Evolutionary conservation across 2,329 filamentous ascomycete genomes (phyloP).

Genomic region (Xylariaceae sp.): DNA sequence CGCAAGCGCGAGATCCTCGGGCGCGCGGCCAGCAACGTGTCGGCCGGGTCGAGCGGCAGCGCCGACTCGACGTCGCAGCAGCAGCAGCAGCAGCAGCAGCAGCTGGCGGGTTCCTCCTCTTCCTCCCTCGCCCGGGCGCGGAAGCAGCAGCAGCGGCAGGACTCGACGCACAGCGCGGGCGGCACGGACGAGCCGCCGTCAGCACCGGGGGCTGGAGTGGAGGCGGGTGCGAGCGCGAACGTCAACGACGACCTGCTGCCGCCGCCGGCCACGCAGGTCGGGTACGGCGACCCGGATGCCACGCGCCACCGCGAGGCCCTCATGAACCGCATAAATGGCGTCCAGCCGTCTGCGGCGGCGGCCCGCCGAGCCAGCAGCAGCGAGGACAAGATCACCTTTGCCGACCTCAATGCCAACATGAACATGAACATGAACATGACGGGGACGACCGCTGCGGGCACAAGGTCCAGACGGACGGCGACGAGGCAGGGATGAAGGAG

Average conservation of each 20-base stretch:
- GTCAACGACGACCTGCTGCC: constrained; percentile 24
- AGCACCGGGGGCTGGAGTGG: no score
- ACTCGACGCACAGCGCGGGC: constrained; percentile 7
- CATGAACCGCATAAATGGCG: constrained; percentile 16
- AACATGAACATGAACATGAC: neutral
- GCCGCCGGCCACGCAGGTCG: constrained; percentile 44
- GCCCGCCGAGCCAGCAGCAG: no score
- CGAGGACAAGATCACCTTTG: constrained; percentile 6
- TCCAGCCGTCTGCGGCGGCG: constrained; percentile 1
- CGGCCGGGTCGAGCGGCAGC: constrained; percentile 41
- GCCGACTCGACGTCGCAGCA: constrained; percentile 30
- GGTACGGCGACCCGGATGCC: constrained; percentile 45
- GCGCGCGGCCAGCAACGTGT: constrained; percentile 51
- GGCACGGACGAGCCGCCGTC: constrained; percentile 1
- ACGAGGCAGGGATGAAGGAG: constrained; percentile 8
- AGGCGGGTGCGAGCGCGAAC: constrained; percentile 12
- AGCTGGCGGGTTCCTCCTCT: no score
- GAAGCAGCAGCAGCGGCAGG: constrained; percentile 1
- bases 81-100: no score
- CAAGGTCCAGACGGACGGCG: constrained; percentile 9
- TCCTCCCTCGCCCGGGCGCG: constrained; percentile 6
- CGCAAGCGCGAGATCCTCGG: constrained; percentile 46
- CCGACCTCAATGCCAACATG: constrained; percentile 2
- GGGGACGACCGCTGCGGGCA: no score
- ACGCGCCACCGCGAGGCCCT: constrained; percentile 24